Percentiles rank a stretch among this genome's conserved stretches.
Conservation (phyloP, 176 grass and related monocot genomes). For the Avena atlantica region DNA sequence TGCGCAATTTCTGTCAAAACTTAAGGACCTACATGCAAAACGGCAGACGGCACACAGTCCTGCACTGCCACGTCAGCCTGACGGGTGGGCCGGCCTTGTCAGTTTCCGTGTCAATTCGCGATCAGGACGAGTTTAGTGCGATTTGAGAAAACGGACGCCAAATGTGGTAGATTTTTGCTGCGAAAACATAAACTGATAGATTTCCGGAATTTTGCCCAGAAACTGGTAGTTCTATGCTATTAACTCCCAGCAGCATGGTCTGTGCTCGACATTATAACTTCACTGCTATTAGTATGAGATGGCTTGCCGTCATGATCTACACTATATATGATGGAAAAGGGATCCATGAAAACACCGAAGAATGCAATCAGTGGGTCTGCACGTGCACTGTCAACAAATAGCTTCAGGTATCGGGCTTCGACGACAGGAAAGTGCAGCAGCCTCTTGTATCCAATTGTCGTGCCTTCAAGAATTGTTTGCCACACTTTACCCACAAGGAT, state of each 20-base stretch:
- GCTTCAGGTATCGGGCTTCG: conserved; percentile 62
- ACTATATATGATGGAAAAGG: conserved; percentile 48
- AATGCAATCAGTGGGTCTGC: conserved; percentile 79
- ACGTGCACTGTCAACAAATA: conserved; percentile 55
- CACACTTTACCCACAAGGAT: conserved; percentile 55
- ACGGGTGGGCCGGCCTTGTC: too few species aligned
- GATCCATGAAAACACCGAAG: conserved; percentile 74
- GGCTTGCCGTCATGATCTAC: conserved; percentile 32
- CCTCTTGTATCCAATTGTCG: conserved; percentile 92
- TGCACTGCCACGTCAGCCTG: too few species aligned
- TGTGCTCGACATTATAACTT: conserved; percentile 40
- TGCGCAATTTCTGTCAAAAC: too few species aligned
- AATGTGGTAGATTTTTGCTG: too few species aligned
- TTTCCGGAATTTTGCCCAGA: too few species aligned
- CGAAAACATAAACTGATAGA: too few species aligned
- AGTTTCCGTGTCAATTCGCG: too few species aligned
- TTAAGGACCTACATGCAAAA: too few species aligned
- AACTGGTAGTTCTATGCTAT: too few species aligned
- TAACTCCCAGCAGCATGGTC: conserved; percentile 16
- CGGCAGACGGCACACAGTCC: too few species aligned
- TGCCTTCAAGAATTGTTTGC: conserved; percentile 60
- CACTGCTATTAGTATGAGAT: conserved; percentile 32
- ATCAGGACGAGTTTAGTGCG: too few species aligned
- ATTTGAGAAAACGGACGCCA: too few species aligned
- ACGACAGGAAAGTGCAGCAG: conserved; percentile 56